Conservation (phyloP, 768 basidiomycete species). For the Phlegmacium glaucopus region DNA sequence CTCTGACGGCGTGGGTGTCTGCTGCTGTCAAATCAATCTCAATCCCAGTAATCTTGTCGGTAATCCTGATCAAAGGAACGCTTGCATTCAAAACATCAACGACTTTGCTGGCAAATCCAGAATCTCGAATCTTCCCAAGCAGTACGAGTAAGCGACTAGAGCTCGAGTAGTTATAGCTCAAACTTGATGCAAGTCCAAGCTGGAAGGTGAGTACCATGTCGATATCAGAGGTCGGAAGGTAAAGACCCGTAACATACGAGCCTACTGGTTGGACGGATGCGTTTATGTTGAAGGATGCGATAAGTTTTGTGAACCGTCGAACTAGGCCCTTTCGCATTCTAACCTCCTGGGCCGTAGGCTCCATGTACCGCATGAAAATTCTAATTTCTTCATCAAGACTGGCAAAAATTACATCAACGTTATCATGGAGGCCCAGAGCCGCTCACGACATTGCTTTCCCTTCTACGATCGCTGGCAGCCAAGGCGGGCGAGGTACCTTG, state of each 20-base stretch:
- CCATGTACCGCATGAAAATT: conserved; percentile 19
- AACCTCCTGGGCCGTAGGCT: conserved; percentile 16
- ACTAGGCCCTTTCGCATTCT: conserved; percentile 15
- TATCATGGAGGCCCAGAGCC: conserved; percentile 3
- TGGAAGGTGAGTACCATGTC: conserved; percentile 20
- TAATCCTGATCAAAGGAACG: conserved; percentile 20
- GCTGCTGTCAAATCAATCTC: conserved; percentile 21
- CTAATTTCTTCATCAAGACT: conserved; percentile 19
- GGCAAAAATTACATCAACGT: not conserved
- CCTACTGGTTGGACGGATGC: conserved; percentile 17
- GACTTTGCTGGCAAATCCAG: conserved; percentile 18
- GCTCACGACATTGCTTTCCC: not conserved
- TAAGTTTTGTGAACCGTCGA: conserved; percentile 16
- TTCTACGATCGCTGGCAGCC: conserved; percentile 5
- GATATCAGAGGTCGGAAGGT: conserved; percentile 23
- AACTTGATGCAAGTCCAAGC: not conserved
- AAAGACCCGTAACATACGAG: conserved; percentile 22
- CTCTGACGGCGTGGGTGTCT: conserved; percentile 13
- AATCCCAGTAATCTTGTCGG: conserved; percentile 20
- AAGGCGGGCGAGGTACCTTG: conserved; percentile 7
- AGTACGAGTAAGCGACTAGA: not conserved
- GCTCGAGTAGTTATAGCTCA: not conserved
- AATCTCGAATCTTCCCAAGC: conserved; percentile 6
- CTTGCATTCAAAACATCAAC: conserved; percentile 14
- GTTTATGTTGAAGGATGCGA: conserved; percentile 8